phyloP scores from a whole-genome alignment of 176 grass and related monocot species.

The Oryza glaberrima region DNA sequence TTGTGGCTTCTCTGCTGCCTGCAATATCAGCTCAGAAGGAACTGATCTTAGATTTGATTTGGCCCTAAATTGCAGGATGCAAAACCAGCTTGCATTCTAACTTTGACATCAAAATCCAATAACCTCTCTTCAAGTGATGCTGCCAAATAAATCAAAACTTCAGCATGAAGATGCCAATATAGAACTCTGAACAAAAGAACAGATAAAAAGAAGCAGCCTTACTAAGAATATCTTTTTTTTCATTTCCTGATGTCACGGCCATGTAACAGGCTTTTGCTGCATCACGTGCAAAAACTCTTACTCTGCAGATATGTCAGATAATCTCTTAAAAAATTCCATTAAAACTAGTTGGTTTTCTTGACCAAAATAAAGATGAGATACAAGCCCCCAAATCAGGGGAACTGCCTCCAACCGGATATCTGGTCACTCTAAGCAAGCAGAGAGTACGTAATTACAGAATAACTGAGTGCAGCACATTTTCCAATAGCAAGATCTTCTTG shows the following conservation, averaged over 20 bases:
- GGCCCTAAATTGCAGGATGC: conserved; percentile 74
- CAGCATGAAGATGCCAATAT: conserved; percentile 29
- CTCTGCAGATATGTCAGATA: conserved; percentile 77
- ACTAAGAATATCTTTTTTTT: conserved; percentile 73
- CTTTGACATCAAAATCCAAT: conserved; percentile 86
- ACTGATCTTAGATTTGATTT: conserved; percentile 72
- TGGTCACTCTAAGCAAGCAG: conserved; percentile 67
- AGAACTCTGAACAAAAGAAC: conserved; percentile 37
- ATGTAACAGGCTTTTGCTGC: conserved; percentile 69
- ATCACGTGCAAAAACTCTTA: conserved; percentile 33
- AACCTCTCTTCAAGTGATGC: conserved; percentile 77
- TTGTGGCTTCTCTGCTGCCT: conserved; percentile 54
- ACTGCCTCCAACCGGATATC: conserved; percentile 69
- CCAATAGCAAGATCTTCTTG: conserved; percentile 93
- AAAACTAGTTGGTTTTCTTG: conserved; percentile 65
- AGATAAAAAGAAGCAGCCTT: conserved; percentile 29
- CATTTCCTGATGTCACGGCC: conserved; percentile 54
- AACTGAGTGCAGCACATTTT: conserved; percentile 78
- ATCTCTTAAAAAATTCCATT: conserved; percentile 81
- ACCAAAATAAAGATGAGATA: conserved; percentile 74
- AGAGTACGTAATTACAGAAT: conserved; percentile 68
- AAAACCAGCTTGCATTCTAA: conserved; percentile 74
- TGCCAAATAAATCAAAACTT: conserved; percentile 45
- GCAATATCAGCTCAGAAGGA: conserved; percentile 68
- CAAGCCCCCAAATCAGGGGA: conserved; percentile 65